Evolutionary conservation across 176 grass and related monocot genomes (phyloP).

Genomic region (Tillandsia leiboldiana): DNA sequence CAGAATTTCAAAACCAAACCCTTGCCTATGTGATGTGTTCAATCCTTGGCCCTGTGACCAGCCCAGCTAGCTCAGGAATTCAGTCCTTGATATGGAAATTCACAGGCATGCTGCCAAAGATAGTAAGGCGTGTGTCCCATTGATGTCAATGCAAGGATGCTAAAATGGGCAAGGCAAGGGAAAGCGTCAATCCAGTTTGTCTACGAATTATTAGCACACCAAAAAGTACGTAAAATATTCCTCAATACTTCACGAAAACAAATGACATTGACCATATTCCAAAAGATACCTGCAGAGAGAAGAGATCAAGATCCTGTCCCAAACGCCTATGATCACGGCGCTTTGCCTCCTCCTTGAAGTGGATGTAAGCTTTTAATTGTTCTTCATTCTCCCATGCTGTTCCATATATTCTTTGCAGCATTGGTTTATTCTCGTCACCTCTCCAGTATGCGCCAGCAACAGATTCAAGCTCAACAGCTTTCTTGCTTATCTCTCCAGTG

Average conservation of each 20-base stretch:
- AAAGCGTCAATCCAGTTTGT: too few relatives aligned
- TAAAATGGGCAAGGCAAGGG: too few relatives aligned
- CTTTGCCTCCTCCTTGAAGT: conserved; percentile 91
- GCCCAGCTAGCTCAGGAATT: too few relatives aligned
- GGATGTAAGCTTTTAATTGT: conserved; percentile 68
- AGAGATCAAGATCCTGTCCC: conserved; percentile 98
- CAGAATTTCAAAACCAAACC: too few relatives aligned
- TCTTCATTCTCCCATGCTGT: conserved; percentile 94
- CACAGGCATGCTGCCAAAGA: not conserved
- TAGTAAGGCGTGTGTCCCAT: too few relatives aligned
- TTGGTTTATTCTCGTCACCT: conserved; percentile 83
- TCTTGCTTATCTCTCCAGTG: conserved; percentile 76
- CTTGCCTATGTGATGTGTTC: too few relatives aligned
- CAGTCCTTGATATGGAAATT: not conserved
- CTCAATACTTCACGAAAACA: too few relatives aligned
- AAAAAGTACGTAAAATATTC: too few relatives aligned
- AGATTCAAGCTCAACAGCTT: conserved; percentile 85
- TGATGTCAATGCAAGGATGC: too few relatives aligned
- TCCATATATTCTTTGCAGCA: conserved; percentile 98
- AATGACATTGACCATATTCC: not conserved
- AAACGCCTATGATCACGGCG: conserved; percentile 82
- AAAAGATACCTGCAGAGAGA: conserved; percentile 75
- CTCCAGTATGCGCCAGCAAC: conserved; percentile 96
- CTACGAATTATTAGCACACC: too few relatives aligned
- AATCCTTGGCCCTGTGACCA: too few relatives aligned